These are phyloP conservation scores for Globisporangium apiculatum DNA, from an alignment of 352 stramenopile species.

Conservation along the genomic window DNA sequence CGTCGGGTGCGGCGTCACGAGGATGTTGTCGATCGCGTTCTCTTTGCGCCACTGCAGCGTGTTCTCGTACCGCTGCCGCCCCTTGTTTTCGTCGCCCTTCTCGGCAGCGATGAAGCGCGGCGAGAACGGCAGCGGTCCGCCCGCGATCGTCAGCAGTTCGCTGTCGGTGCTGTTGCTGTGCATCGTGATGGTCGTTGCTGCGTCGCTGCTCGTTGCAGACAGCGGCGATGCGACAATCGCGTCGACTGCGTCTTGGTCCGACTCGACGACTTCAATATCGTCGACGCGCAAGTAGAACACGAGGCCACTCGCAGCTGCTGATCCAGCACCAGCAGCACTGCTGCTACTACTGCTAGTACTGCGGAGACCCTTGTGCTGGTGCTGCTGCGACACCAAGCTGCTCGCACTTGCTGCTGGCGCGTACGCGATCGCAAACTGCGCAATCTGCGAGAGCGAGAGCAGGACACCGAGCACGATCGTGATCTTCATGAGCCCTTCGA, in stretches of 20 bases:
- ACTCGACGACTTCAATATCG: constrained; percentile 60
- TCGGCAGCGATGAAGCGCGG: constrained; percentile 75
- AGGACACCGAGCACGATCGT: constrained; percentile 77
- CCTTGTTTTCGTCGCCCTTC: constrained; percentile 81
- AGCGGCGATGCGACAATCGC: not conserved
- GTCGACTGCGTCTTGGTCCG: constrained; percentile 34
- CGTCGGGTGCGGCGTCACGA: constrained; percentile 67
- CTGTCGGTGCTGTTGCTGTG: not conserved
- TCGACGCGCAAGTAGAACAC: constrained; percentile 50
- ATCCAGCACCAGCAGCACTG: too few species aligned
- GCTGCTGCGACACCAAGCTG: not conserved
- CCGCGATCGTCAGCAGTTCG: constrained; percentile 26
- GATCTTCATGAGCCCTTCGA: constrained; percentile 82
- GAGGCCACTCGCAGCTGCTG: constrained; percentile 13
- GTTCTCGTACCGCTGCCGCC: constrained; percentile 59
- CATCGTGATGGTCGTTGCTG: constrained; percentile 6
- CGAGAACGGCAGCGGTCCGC: constrained; percentile 67
- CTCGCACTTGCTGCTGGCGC: constrained; percentile 15
- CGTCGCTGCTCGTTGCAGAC: constrained; percentile 7
- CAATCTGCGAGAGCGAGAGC: constrained; percentile 70
- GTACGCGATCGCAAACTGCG: constrained; percentile 47
- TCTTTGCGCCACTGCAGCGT: constrained; percentile 83
- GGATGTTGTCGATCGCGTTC: constrained; percentile 84
- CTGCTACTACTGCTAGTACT: constrained; percentile 1
- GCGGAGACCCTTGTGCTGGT: not conserved